Conservation (phyloP, 129 eudicot genomes). For the Artemisia annua region DNA sequence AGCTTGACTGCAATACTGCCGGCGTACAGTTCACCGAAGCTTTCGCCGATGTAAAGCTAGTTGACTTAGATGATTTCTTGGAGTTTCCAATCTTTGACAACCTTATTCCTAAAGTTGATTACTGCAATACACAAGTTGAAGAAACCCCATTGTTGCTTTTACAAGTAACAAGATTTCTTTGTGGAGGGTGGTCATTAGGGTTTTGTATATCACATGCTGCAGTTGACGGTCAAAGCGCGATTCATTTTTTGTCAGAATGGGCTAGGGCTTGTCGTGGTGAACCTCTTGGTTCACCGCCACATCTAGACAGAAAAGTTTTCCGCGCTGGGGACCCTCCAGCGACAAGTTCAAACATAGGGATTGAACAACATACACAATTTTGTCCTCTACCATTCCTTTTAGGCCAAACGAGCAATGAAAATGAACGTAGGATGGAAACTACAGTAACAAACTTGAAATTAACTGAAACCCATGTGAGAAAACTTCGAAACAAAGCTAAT, state of each 20-base stretch:
- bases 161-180: slow-evolving; percentile 54
- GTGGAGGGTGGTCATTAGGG: slow-evolving; percentile 66
- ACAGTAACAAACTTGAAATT: slow-evolving; percentile 40
- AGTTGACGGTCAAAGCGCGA: slow-evolving; percentile 67
- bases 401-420: slow-evolving; percentile 28
- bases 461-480: slow-evolving; percentile 34
- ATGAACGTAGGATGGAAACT: slow-evolving; percentile 34
- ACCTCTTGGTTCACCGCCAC: slow-evolving; percentile 32
- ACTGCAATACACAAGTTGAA: slow-evolving; percentile 44
- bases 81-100: slow-evolving; percentile 27
- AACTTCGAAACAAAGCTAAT: slow-evolving; percentile 44
- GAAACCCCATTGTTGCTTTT: slow-evolving; percentile 45
- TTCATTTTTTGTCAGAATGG: slow-evolving; percentile 74
- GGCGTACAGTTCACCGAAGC: slow-evolving; percentile 59
- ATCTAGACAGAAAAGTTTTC: slow-evolving; percentile 46
- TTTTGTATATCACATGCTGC: slow-evolving; percentile 46
- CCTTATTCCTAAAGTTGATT: slow-evolving; percentile 52
- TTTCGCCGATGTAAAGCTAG: slow-evolving; percentile 32
- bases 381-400: slow-evolving; percentile 41
- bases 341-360: slow-evolving; percentile 1
- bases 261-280: slow-evolving; percentile 56
- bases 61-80: slow-evolving; percentile 46
- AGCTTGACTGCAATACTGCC: slow-evolving; percentile 47
- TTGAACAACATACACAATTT: slow-evolving; percentile 24
- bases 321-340: slow-evolving; percentile 35